Percentiles rank a stretch among this genome's conserved stretches.
Conservation (phyloP, 768 basidiomycete genomes). For the Gyrodon lividus region DNA sequence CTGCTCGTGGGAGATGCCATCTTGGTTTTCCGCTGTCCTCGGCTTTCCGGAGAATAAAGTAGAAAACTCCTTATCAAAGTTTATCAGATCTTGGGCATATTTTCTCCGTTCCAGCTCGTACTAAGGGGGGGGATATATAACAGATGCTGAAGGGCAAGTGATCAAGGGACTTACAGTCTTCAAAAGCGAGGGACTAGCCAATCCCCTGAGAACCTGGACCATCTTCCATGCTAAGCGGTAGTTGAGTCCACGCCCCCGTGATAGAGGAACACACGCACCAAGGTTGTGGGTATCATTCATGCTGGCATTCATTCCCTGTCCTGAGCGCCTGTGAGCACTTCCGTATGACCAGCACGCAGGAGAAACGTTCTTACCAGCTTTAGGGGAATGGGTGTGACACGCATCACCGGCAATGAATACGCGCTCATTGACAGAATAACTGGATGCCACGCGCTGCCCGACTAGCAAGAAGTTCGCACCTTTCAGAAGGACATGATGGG, state of each 20-base stretch:
- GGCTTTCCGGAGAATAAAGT: constrained; percentile 70
- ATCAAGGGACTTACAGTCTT: constrained; percentile 36
- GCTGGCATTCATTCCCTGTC: constrained; percentile 77
- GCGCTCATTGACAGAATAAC: constrained; percentile 57
- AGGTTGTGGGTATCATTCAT: constrained; percentile 78
- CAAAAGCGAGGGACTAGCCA: constrained; percentile 38
- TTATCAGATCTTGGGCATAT: constrained; percentile 70
- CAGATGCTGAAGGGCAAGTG: background rate
- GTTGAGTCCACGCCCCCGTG: constrained; percentile 51
- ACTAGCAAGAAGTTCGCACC: constrained; percentile 37
- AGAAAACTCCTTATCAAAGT: constrained; percentile 66
- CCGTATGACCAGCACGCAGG: background rate
- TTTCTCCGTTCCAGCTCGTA: constrained; percentile 68
- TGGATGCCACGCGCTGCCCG: constrained; percentile 71
- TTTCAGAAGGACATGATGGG: background rate
- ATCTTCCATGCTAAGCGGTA: constrained; percentile 44
- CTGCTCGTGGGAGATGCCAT: constrained; percentile 34
- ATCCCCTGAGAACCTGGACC: constrained; percentile 42
- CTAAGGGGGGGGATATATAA: constrained; percentile 32
- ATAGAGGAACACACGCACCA: constrained; percentile 30
- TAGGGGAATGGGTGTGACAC: constrained; percentile 67
- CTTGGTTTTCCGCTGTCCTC: constrained; percentile 40
- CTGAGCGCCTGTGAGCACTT: constrained; percentile 27
- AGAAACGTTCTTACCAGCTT: constrained; percentile 45
- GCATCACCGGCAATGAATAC: constrained; percentile 80